A percentile compares a stretch with the other conserved stretches of the same genome.
Evolutionary conservation across 2,329 filamentous ascomycete species (phyloP).

Genomic region (Ophiostoma triangulosporum): DNA sequence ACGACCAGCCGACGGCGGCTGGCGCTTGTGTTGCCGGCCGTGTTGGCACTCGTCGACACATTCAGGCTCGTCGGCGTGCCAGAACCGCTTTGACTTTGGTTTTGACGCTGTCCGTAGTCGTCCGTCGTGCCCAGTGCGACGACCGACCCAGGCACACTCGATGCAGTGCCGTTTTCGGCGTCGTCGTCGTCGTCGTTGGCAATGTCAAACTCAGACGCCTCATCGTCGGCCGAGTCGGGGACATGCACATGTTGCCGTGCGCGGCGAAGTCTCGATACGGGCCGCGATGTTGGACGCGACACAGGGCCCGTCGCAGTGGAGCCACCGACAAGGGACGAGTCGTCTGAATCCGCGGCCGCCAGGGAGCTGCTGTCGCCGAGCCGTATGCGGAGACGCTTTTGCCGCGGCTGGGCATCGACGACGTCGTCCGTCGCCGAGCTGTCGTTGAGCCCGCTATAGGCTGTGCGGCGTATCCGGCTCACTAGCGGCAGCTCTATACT

Average conservation of each 20-base stretch:
- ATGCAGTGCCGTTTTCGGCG: not conserved
- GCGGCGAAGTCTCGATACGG: not conserved
- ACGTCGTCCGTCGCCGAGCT: not conserved
- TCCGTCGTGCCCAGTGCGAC: conserved; percentile 5
- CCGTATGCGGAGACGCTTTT: conserved; percentile 4
- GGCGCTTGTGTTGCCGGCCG: not conserved
- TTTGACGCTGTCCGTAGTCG: conserved; percentile 4
- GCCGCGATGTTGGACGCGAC: not conserved
- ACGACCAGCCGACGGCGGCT: conserved; percentile 1
- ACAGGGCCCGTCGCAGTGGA: not conserved
- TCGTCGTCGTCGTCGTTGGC: not conserved
- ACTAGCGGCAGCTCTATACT: not conserved
- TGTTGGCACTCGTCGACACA: not conserved
- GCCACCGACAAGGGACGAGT: not conserved
- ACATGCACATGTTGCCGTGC: not conserved
- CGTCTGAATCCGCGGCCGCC: not conserved
- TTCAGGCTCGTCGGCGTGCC: not conserved
- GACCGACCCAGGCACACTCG: not conserved
- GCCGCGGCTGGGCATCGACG: conserved; percentile 1
- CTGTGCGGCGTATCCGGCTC: not conserved
- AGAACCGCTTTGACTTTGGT: too few species aligned
- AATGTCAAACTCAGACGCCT: not conserved
- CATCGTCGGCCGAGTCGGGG: not conserved
- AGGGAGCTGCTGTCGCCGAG: not conserved
- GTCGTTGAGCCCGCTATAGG: not conserved